A percentile compares a stretch with the other conserved stretches of the same genome.
Conservation (phyloP, 208 protist species). For the Acanthamoeba culbertsoni region DNA sequence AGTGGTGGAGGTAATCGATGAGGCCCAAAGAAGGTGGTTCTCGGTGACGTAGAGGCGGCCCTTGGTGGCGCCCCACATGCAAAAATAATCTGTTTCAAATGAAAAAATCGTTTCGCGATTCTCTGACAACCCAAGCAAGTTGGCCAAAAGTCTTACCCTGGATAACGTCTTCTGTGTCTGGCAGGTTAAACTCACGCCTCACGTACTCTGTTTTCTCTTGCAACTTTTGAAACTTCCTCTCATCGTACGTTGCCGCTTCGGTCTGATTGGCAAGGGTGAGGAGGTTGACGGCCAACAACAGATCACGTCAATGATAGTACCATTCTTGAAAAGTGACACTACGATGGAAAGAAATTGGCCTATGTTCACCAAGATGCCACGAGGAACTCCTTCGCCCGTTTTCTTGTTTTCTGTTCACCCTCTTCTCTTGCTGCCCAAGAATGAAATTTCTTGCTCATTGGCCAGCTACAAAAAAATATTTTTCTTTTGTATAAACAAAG, state of each 20-base stretch:
- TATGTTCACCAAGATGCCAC: too few relatives aligned
- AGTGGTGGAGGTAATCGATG: background rate
- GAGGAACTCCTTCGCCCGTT: too few relatives aligned
- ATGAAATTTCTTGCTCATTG: background rate
- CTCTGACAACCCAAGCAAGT: background rate
- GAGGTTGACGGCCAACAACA: too few relatives aligned
- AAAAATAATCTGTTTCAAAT: slow-evolving; percentile 24
- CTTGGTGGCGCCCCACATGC: background rate
- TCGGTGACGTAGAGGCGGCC: slow-evolving; percentile 34
- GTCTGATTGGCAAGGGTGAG: too few relatives aligned
- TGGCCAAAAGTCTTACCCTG: background rate
- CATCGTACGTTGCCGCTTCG: background rate
- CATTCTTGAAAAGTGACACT: too few relatives aligned
- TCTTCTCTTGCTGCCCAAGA: background rate
- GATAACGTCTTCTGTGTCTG: slow-evolving; percentile 21
- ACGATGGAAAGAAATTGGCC: too few relatives aligned
- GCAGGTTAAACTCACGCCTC: slow-evolving; percentile 20
- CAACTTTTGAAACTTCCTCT: slow-evolving; percentile 14
- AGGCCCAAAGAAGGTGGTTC: slow-evolving; percentile 31
- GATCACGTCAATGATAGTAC: too few relatives aligned
- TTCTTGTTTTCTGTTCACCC: too few relatives aligned
- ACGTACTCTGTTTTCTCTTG: slow-evolving; percentile 6
- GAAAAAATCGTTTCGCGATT: background rate
- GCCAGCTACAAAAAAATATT: too few relatives aligned
- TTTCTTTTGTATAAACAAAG: too few relatives aligned